Base-by-base conservation (phyloP, 495 filamentous ascomycete genomes). In the Extremus antarcticus region DNA sequence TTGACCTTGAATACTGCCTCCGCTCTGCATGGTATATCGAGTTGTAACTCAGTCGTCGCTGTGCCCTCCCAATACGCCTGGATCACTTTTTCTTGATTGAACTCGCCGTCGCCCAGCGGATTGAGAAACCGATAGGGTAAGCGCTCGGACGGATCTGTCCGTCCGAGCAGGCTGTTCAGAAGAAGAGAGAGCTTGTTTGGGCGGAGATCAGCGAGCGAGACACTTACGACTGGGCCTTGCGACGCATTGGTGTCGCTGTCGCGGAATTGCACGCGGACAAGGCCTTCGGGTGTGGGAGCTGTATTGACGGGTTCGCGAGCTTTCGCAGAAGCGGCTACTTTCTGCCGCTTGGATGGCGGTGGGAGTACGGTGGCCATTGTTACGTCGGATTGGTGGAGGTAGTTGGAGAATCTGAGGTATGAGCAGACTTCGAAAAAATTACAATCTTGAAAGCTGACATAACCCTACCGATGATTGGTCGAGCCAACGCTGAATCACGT, bases 1-100 rank as follows among this genome's bases (percentile, higher is more conserved):
- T 89, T 88, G 43, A 97, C 92, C 63, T 84, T 84, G 73, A 98
- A 97, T 3, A 99, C 85, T 1, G 91, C 87, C 68, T 97, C 92
- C 0, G 92, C 59, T 10, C 59, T 50, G 29, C 59, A 62, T 2
- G 59, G 59, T 13, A 62, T 62, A 38, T 62, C 49, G 1, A 62
- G 45, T 23, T 51, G 47, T 23, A 62, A 25, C 29, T 62, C 59
- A 10, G 59, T 62, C 19, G 59, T 58, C 21, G 47, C 25, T 0
- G 22, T 48, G 35, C 59, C 59, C n/a, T 58, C 55, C 11, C 58
- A 3, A 40, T 62, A 62, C 25, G 50, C 51, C 43, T 62, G 54
- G 20, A 62, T 52, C 24, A 62, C 47, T 39, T 55, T 21, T 20
- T 62, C 59, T 38, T 58, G 59, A 43, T 41, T 62, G 52, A 62